Evolutionary conservation across 805 yeast genomes (phyloP).

Genomic region (Saccharomycopsis fibuligera): DNA sequence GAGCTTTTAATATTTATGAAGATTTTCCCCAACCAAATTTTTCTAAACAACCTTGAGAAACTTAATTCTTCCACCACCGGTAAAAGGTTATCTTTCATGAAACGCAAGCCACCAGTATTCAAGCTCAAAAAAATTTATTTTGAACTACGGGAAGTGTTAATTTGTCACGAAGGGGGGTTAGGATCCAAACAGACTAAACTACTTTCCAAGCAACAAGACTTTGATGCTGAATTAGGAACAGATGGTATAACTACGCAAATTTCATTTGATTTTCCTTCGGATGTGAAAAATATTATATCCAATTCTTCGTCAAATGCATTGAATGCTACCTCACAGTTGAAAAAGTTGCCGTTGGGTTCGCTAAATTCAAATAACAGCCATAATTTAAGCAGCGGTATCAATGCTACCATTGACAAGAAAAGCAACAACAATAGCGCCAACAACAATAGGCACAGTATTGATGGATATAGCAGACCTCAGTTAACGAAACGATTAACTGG

Average conservation of each 20-base stretch:
- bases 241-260: slow-evolving; percentile 26
- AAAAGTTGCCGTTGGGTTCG: slow-evolving; percentile 7
- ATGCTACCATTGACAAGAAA: background rate
- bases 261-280: slow-evolving; percentile 21
- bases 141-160: slow-evolving; percentile 49
- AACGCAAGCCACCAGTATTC: slow-evolving; percentile 24
- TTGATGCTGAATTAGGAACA: slow-evolving; percentile 26
- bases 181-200: slow-evolving; percentile 39
- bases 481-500: slow-evolving; percentile 8
- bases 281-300: slow-evolving; percentile 11
- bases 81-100: slow-evolving; percentile 22
- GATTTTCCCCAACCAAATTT: slow-evolving; percentile 34
- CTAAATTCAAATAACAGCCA: background rate
- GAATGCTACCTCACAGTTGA: slow-evolving; percentile 7
- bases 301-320: slow-evolving; percentile 14
- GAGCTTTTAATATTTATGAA: slow-evolving; percentile 34
- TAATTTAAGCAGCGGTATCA: background rate
- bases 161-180: slow-evolving; percentile 44
- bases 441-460: slow-evolving; percentile 5
- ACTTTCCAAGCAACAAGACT: slow-evolving; percentile 32
- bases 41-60: slow-evolving; percentile 8
- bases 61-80: slow-evolving; percentile 3
- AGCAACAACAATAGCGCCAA: background rate
- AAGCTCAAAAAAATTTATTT: slow-evolving; percentile 40
- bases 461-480: slow-evolving; percentile 11